Evolutionary conservation across 495 filamentous ascomycete genomes (phyloP), one percentile per base, ranked within the genome.

Genomic region (Terfezia claveryi): DNA sequence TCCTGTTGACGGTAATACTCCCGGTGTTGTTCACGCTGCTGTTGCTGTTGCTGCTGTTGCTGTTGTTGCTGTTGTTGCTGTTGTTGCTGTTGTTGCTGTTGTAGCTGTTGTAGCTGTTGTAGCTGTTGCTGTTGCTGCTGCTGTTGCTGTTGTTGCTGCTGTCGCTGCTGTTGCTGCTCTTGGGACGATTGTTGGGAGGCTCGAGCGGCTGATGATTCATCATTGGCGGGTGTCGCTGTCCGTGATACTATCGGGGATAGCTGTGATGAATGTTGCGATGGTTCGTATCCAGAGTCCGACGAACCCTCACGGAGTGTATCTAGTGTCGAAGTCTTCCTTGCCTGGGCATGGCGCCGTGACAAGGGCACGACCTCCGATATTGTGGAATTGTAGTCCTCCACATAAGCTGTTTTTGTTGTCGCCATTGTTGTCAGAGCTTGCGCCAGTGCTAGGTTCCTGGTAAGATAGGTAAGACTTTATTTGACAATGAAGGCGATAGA

Each of bases 361-460:
- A 65, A 16, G 50, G 62, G 62, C 27, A 65, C 36, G 12, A 57
- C 62, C 56, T 62, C 62, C 12, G 62, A 65, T 49, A 65, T 37
- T 44, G 59, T 62, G 8, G 62, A 65, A 54, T 65, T 58, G 62
- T 62, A 65, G 52, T 65, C 62, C 59, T 65, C 62, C 36, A 65
- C 62, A 37, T 65, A 65, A 1, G 62, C 27, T 4, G 27, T 1
- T 32, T 32, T 32, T 32, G 27, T 32, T 32, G 27, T 7, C 27
- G 27, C 27, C 27, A 32, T 32, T 32, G 27, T 32, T 32, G 27
- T 7, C 27, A 32, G 27, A 32, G 2, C 27, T 4, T 32, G 27
- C 27, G 27, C 27, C 27, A 32, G 27, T 32, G 27, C 27, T 32
- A 32, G 27, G 7, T 32, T 4, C 27, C 7, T 32, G 27, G 27